Percentiles rank a stretch among this genome's conserved stretches.
Evolutionary conservation across 2,329 filamentous ascomycete genomes (phyloP).

Genomic region (Chaetomiaceae sp.): DNA sequence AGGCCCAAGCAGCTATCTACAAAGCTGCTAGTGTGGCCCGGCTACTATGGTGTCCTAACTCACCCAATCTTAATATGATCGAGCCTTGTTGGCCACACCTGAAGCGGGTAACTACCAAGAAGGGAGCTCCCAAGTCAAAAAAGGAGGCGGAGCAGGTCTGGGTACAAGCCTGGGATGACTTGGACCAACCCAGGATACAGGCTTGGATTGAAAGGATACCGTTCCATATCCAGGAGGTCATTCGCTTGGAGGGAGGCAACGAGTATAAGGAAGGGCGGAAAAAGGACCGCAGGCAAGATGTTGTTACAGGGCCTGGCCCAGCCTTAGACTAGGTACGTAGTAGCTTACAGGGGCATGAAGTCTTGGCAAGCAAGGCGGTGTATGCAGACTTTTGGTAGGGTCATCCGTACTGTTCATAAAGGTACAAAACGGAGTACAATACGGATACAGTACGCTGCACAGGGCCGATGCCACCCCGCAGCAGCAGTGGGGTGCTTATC

Average conservation of each 20-base stretch:
- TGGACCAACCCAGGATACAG: not conserved
- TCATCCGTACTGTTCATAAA: too few relatives aligned
- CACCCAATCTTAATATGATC: too few relatives aligned
- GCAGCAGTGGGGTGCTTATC: too few relatives aligned
- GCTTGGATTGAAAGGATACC: conserved; percentile 13
- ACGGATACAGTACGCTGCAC: too few relatives aligned
- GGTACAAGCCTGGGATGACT: not conserved
- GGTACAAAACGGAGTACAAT: too few relatives aligned
- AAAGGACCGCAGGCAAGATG: not conserved
- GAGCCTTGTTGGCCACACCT: not conserved
- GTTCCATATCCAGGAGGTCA: conserved; percentile 3
- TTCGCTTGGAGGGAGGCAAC: conserved; percentile 1
- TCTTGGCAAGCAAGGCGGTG: too few relatives aligned
- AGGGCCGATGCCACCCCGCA: too few relatives aligned
- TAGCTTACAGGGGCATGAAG: too few relatives aligned
- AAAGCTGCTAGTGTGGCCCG: not conserved
- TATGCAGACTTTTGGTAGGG: too few relatives aligned
- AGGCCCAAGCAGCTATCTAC: not conserved
- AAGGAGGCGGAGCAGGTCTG: not conserved
- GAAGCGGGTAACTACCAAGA: not conserved
- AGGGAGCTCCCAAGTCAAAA: conserved; percentile 2
- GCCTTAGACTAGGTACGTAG: too few relatives aligned
- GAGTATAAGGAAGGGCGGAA: conserved; percentile 3
- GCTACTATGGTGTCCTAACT: not conserved
- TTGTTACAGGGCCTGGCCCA: not conserved